phyloP scores from a whole-genome alignment of 2,329 filamentous ascomycete species.

The Aspergillus unguis region DNA sequence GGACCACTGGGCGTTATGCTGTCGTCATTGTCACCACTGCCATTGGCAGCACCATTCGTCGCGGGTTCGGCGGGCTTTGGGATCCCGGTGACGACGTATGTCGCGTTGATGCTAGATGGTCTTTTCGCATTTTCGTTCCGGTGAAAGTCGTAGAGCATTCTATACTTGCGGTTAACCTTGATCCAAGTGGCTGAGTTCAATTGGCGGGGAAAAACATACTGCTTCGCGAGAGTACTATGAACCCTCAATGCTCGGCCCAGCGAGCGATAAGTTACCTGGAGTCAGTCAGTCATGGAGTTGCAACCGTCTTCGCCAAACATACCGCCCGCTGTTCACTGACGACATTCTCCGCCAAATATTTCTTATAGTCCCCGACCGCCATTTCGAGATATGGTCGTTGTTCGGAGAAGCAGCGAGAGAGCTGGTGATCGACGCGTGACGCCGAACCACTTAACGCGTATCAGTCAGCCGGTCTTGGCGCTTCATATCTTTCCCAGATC shows the following conservation, averaged over 20 bases:
- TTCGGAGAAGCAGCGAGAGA: slow-evolving; percentile 3
- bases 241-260: slow-evolving; percentile 79
- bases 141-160: slow-evolving; percentile 86
- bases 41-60: slow-evolving; percentile 44
- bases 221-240: slow-evolving; percentile 83
- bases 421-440: slow-evolving; percentile 17
- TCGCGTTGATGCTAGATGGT: slow-evolving; percentile 75
- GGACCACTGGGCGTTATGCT: slow-evolving; percentile 62
- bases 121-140: slow-evolving; percentile 71
- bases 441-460: slow-evolving; percentile 42
- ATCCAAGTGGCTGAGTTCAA: background rate
- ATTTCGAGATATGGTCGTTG: slow-evolving; percentile 24
- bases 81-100: slow-evolving; percentile 79
- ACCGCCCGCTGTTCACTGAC: slow-evolving; percentile 73
- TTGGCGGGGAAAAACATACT: slow-evolving; percentile 54
- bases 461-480: slow-evolving; percentile 42
- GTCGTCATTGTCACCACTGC: slow-evolving; percentile 59
- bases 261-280: slow-evolving; percentile 78
- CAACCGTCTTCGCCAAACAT: slow-evolving; percentile 28
- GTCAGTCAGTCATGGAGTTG: slow-evolving; percentile 1
- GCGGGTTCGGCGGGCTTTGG: slow-evolving; percentile 45
- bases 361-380: slow-evolving; percentile 56
- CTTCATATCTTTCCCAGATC: slow-evolving; percentile 4
- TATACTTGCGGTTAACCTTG: slow-evolving; percentile 34
- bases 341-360: slow-evolving; percentile 71